Base-by-base conservation (phyloP, 1,284 basidiomycete species). In the Thelephora terrestris region DNA sequence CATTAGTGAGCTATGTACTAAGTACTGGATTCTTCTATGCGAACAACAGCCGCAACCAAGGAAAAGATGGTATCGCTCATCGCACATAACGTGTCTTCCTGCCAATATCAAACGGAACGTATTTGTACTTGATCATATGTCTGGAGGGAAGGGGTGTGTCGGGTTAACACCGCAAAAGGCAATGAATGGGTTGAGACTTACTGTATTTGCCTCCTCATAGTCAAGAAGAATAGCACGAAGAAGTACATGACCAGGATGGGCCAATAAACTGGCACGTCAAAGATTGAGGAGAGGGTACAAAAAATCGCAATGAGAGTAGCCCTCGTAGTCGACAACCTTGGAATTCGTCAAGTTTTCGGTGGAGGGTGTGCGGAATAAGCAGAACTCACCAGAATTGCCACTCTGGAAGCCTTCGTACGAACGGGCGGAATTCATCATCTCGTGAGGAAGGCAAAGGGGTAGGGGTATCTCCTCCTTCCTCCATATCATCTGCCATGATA, bases 51-150 rank as follows among this genome's bases (percentile, higher is more conserved):
- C 21, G 39, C 7, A 23, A 42, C 12, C 18, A 42, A 42, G 12
- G 17, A 17, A 40, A 20, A 20, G 4, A 7, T 10, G 23, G 38
- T 40, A 20, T 17, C 23, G 38, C 23, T 17, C 59, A 44, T 36
- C 49, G 50, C 35, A 81, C 82, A 55, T 91, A 91, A 45, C 81
- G 79, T 50, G 81, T 74, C 69, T 94, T 94, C 57, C 90, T 79
- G 16, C 91, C 91, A 55, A 94, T 76, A 61, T 95, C 91, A 66
- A 92, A 95, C 32, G 91, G 91, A 48, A 95, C 70, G 66, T 91
- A 95, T 64, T 90, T 92, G 74, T 98, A 97, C 69, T 95, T 95
- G 74, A 96, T 89, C 95, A 98, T 98, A 69, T 98, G 95, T 61
- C 91, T 94, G 63, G 9, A 39, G 45, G 24, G 36, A 45, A 29